These are phyloP conservation scores for Trypethelium eluteriae DNA, from an alignment of 495 filamentous ascomycete genomes.

Conservation along the genomic window DNA sequence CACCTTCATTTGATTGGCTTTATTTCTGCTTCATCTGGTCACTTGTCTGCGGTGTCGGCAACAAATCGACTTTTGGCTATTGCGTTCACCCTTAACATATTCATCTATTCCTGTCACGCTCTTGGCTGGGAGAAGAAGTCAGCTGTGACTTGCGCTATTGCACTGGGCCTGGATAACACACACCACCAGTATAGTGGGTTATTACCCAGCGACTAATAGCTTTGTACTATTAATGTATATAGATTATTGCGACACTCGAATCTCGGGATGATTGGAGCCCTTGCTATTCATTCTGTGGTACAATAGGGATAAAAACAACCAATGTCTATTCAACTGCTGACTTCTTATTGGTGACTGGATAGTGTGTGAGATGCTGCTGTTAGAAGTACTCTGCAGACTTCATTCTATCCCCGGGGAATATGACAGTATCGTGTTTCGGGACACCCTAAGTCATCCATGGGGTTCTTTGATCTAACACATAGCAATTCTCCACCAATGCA, in stretches of 20 bases:
- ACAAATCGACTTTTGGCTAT: background rate
- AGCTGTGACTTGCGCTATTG: conserved; percentile 6
- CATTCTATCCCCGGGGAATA: too few relatives aligned
- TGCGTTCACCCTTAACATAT: background rate
- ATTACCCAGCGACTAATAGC: conserved; percentile 9
- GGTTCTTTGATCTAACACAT: too few relatives aligned
- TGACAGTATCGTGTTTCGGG: too few relatives aligned
- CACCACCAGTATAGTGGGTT: background rate
- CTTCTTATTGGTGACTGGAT: too few relatives aligned
- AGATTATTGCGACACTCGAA: conserved; percentile 3
- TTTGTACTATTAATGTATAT: conserved; percentile 12
- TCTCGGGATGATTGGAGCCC: conserved; percentile 2
- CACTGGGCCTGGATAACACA: conserved; percentile 6
- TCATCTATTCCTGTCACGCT: background rate
- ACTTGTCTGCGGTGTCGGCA: conserved; percentile 3
- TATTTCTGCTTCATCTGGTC: conserved; percentile 9
- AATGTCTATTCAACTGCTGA: background rate
- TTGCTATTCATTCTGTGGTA: background rate
- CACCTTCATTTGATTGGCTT: conserved; percentile 7
- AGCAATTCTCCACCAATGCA: too few relatives aligned
- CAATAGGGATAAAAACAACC: background rate
- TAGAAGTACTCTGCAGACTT: too few relatives aligned
- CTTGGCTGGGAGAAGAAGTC: background rate
- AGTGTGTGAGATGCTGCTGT: too few relatives aligned
- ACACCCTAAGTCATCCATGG: too few relatives aligned